Conservation (phyloP, 108 stramenopile species). For the Pseudonitzschia multistriata region DNA sequence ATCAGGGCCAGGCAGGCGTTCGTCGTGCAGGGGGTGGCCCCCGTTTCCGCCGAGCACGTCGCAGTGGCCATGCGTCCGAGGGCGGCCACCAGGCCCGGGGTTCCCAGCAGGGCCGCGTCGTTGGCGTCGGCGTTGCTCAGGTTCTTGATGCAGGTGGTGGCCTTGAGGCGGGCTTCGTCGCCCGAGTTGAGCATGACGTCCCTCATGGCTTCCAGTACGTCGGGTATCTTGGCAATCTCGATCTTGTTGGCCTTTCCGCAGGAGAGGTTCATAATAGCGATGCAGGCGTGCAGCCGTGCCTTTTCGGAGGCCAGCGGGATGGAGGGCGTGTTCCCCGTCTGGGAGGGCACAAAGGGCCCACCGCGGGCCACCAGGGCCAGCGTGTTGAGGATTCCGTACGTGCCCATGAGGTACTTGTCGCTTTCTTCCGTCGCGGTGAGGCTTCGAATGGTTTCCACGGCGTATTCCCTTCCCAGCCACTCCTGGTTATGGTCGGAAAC, state of each 20-base stretch:
- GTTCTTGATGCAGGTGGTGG: conserved; percentile 90
- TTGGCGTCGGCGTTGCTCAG: conserved; percentile 88
- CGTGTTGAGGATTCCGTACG: conserved; percentile 68
- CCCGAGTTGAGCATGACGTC: conserved; percentile 78
- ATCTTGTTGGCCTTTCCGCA: conserved; percentile 91
- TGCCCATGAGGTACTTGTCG: conserved; percentile 77
- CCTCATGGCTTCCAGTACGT: conserved; percentile 80
- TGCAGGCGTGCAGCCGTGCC: conserved; percentile 85
- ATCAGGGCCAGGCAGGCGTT: conserved; percentile 87
- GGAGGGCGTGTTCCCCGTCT: conserved; percentile 17
- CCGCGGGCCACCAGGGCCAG: conserved; percentile 80
- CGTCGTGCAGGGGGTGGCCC: conserved; percentile 83
- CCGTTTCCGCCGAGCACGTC: conserved; percentile 63
- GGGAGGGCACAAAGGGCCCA: conserved; percentile 65
- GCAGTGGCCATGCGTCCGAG: conserved; percentile 74
- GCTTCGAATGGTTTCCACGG: conserved; percentile 85
- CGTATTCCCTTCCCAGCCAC: conserved; percentile 85
- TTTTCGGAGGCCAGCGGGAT: conserved; percentile 72
- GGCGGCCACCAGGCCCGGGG: conserved; percentile 77
- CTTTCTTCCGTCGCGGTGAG: conserved; percentile 88
- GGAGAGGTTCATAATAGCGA: conserved; percentile 89
- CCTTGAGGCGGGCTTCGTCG: conserved; percentile 86
- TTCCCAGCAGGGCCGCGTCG: conserved; percentile 79
- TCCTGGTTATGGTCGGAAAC: conserved; percentile 42
- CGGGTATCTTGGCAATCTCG: conserved; percentile 75